Base-by-base conservation (phyloP, 371 early-diverging fungal genomes). In the Smittium mucronatum region DNA sequence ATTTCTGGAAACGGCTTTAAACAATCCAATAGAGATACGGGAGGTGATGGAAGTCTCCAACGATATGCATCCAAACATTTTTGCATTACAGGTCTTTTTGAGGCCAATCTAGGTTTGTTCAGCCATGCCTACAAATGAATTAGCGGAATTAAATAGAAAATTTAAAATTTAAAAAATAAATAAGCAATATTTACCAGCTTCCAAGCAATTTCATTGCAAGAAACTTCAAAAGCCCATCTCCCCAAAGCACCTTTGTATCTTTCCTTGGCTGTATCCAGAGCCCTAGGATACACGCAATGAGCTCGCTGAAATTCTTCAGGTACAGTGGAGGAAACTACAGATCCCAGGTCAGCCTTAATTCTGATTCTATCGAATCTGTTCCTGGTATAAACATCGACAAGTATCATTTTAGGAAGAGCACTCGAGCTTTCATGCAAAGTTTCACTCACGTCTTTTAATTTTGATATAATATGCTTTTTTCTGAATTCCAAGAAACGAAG, bases 201-300 rank as follows among this genome's bases (percentile, higher is more conserved):
- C 76, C 89, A 87, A 17, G 85, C 88, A 36, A 91, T 71, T 72
- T 88, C 86, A 71, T 91, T 91, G 73, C 86, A 87, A 11, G 76
- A 60, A 64, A 82, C 78, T 73, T 87, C 85, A 65, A 77, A 76
- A 68, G 87, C 86, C 79, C 84, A 87, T 21, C 85, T 77, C 2
- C 75, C 81, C 28, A 80, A 75, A 36, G 81, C 76, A 1, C 29
- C 57, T 26, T 69, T 71, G 75, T 87, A 87, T 8, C 82, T 72
- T 32, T 73, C 75, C 34, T 73, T 75, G n/a, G 70, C 71, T 17
- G 77, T 76, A 34, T 78, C 80, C 64, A 83, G 76, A 21, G 83
- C 85, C 36, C 86, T 81, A 35, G 82, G 84, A 71, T 85, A 87
- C n/a, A 87, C 84, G 31, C 84, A 80, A 71, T 87, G 87, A 34